These are phyloP conservation scores for Aspergillus sp. DNA, from an alignment of 2,329 filamentous ascomycete species.

Conservation along the genomic window DNA sequence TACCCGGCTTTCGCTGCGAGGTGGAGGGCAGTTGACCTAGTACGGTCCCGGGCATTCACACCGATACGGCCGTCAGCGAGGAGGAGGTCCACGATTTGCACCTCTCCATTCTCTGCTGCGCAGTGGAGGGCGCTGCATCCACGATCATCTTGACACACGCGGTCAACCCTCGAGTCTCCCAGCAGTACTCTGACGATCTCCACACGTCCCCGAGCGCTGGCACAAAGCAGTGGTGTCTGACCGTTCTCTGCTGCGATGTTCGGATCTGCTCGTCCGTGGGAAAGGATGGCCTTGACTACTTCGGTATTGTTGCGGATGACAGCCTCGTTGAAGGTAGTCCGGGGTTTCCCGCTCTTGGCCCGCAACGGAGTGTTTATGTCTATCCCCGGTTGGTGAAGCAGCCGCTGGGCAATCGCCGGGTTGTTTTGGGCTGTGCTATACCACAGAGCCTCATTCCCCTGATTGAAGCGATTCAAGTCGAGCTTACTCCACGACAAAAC, in stretches of 20 bases:
- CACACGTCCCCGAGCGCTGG: neutral
- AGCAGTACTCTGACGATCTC: neutral
- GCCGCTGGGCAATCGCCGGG: neutral
- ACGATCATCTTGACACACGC: neutral
- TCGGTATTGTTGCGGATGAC: neutral
- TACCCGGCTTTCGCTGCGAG: neutral
- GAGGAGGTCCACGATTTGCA: neutral
- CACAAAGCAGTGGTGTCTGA: neutral
- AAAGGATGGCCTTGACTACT: neutral
- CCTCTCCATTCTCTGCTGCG: neutral
- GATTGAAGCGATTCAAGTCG: neutral
- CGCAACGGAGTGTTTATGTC: neutral
- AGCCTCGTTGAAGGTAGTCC: neutral
- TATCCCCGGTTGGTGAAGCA: neutral
- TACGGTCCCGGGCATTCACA: neutral
- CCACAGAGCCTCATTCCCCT: neutral
- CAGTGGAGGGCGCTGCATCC: neutral
- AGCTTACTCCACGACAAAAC: neutral
- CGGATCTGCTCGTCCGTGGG: neutral
- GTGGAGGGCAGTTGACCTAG: slow-evolving; percentile 1
- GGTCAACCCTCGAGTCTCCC: neutral
- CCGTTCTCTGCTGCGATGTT: neutral
- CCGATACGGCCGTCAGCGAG: neutral
- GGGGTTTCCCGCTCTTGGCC: neutral
- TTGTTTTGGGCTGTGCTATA: neutral